These are phyloP conservation scores for Phaeotremella fagi DNA, from an alignment of 768 basidiomycete species.

Conservation along the genomic window DNA sequence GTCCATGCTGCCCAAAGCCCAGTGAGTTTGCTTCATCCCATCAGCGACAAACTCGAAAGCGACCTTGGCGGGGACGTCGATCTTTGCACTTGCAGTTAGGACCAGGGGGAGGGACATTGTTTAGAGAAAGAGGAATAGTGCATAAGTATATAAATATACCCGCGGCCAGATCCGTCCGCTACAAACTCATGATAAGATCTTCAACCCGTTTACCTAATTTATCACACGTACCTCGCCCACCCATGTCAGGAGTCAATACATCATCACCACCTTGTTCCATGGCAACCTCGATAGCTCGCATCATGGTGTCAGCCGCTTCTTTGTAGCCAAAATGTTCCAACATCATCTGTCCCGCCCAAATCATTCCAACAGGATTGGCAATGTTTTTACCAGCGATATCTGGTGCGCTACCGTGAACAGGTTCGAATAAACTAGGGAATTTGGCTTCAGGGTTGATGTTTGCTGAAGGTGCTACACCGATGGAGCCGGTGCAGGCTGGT, in stretches of 20 bases:
- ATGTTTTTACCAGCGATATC: constrained; percentile 57
- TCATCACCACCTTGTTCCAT: constrained; percentile 11
- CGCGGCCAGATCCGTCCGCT: too few species aligned
- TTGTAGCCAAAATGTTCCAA: constrained; percentile 52
- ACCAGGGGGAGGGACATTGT: too few species aligned
- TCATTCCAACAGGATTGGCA: constrained; percentile 58
- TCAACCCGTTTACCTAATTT: constrained; percentile 19
- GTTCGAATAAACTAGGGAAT: constrained; percentile 55
- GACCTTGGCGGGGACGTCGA: not conserved
- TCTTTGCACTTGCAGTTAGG: not conserved
- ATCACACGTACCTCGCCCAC: constrained; percentile 18
- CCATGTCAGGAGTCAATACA: constrained; percentile 16
- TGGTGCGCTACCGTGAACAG: constrained; percentile 57
- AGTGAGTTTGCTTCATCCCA: not conserved
- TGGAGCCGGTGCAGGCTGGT: constrained; percentile 56
- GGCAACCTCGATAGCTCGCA: constrained; percentile 21
- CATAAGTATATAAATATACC: too few species aligned
- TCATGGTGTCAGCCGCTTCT: constrained; percentile 39
- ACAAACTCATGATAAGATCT: constrained; percentile 19
- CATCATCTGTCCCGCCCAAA: constrained; percentile 58
- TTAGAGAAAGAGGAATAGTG: too few species aligned
- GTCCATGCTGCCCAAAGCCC: not conserved
- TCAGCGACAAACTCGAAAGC: not conserved
- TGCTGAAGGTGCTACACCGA: constrained; percentile 58
- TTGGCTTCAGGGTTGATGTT: constrained; percentile 52